A percentile compares a stretch with the other conserved stretches of the same genome.
Evolutionary conservation across 2,329 filamentous ascomycete genomes (phyloP).

Genomic region (Colletotrichum musicola): DNA sequence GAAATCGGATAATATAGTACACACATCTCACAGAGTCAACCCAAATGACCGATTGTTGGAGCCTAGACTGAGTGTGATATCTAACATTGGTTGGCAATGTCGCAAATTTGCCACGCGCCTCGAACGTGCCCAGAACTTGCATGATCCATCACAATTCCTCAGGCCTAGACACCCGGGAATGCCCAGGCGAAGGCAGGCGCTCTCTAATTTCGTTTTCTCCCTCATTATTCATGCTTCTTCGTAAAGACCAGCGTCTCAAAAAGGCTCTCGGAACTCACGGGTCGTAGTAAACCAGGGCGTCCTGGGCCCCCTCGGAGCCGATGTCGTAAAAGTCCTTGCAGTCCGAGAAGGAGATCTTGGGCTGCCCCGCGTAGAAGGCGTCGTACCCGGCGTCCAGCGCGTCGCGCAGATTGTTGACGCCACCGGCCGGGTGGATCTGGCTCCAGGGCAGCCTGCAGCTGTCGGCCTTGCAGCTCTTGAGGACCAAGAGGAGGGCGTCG

Average conservation of each 20-base stretch:
- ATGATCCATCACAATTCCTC: slow-evolving; percentile 7
- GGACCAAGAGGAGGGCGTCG: slow-evolving; percentile 69
- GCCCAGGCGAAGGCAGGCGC: neutral
- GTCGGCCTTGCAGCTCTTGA: slow-evolving; percentile 70
- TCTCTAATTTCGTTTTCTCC: neutral
- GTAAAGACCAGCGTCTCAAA: too few species aligned
- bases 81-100: too few species aligned
- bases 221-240: slow-evolving; percentile 12
- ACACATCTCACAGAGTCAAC: too few species aligned
- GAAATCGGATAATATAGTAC: too few species aligned
- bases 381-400: slow-evolving; percentile 64
- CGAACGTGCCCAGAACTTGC: too few species aligned
- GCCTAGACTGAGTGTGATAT: too few species aligned
- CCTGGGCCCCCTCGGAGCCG: slow-evolving; percentile 66
- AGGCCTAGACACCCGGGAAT: neutral
- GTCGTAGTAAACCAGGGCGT: slow-evolving; percentile 21
- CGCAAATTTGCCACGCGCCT: too few species aligned
- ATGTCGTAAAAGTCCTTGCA: slow-evolving; percentile 70
- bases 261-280: slow-evolving; percentile 14
- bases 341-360: slow-evolving; percentile 62
- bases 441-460: slow-evolving; percentile 69
- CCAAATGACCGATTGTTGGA: too few species aligned
- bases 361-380: slow-evolving; percentile 63
- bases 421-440: slow-evolving; percentile 65
- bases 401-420: slow-evolving; percentile 63